Evolutionary conservation across 2,329 filamentous ascomycete species (phyloP), one percentile per base, ranked within the genome.

Genomic region (Curvularia hawaiiensis): DNA sequence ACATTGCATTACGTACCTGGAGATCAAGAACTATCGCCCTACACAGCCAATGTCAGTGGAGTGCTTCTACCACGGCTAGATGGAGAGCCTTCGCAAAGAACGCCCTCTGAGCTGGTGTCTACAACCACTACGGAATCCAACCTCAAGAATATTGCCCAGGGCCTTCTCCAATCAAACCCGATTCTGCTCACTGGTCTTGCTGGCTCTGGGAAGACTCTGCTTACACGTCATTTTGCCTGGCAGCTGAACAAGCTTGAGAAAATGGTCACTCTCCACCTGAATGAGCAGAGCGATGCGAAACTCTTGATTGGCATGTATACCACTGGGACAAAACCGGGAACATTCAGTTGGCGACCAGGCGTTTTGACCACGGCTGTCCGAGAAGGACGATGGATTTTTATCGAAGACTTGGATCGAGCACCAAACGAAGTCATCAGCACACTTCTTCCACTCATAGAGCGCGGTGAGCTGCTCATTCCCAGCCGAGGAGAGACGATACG

Each of bases 281-380:
- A 99, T 73, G 95, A 98, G 77, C 96, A 99, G 76, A 98, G 93
- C 2, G 95, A 99, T 77, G 93, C 94, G 0, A 99, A 99, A 77
- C 90, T 96, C 80, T 85, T 99, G 40, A 87, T 99, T 61, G 95
- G 95, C 3, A 87, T 98, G 73, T 98, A 99, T 77, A 91, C 94
- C 1, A 95, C 92, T 22, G 93, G 92, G 56, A 86, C 90, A 16
- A 90, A 89, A 59, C 93, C 92, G 1, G 93, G 93, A 1, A 93
- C 91, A 10, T 99, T 99, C 73, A 85, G 86, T 50, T 99, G 95
- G 95, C 87, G 91, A 58, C 87, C 95, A 3, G 95, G 95, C 77
- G 91, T 98, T 20, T 80, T 99, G 66, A 97, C 95, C 0, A 96
- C 92, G 30, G 96, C 96, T 35, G 92, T 98, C 3, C 89, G 85